Evolutionary conservation across 2,329 filamentous ascomycete genomes (phyloP).

Genomic region (Monosporascus sp.): DNA sequence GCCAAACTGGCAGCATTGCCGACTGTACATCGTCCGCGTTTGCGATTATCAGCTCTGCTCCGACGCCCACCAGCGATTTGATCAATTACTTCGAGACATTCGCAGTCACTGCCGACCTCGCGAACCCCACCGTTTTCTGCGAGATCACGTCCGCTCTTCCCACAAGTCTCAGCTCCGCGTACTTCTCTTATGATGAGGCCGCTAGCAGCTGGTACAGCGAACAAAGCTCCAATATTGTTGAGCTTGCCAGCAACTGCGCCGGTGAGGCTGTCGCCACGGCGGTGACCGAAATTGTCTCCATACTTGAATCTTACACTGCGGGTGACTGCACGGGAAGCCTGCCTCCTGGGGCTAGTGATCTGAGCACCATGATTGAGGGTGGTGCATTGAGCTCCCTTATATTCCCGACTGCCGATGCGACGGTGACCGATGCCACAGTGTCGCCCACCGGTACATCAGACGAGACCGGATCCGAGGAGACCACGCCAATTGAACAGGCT

Average conservation of each 20-base stretch:
- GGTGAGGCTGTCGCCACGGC: background rate
- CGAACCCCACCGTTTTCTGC: constrained; percentile 9
- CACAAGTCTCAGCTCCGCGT: constrained; percentile 7
- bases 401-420: too few species aligned
- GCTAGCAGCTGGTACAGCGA: constrained; percentile 13
- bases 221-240: constrained; percentile 8
- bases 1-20: background rate
- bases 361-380: background rate
- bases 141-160: constrained; percentile 8
- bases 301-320: constrained; percentile 3
- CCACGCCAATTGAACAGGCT: constrained; percentile 3
- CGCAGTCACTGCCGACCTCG: constrained; percentile 3
- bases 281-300: constrained; percentile 2
- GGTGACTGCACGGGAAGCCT: background rate
- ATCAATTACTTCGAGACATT: constrained; percentile 4
- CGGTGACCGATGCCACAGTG: background rate
- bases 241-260: constrained; percentile 7
- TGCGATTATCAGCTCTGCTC: constrained; percentile 6
- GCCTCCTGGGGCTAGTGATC: background rate
- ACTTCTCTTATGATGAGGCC: constrained; percentile 12
- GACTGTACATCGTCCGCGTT: constrained; percentile 4
- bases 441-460: background rate
- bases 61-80: constrained; percentile 2
- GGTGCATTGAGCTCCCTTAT: too few species aligned
- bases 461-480: background rate